phyloP scores from a whole-genome alignment of 352 stramenopile genomes.

The Phytopythium litorale region DNA sequence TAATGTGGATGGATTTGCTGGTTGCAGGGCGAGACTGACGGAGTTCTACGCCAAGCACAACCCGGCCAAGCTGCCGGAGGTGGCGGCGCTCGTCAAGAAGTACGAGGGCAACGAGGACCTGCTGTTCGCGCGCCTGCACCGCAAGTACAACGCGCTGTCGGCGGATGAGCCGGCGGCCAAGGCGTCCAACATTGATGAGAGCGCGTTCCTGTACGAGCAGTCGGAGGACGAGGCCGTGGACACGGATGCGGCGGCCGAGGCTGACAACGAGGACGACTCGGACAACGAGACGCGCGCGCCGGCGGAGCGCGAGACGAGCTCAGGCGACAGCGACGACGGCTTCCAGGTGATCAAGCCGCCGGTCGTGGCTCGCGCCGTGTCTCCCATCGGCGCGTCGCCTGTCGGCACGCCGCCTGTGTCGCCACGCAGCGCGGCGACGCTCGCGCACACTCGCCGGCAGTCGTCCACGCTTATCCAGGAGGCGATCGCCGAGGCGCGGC shows the following conservation, averaged over 20 bases:
- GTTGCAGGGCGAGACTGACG: conserved; percentile 37
- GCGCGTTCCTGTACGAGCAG: conserved; percentile 45
- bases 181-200: conserved; percentile 47
- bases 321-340: conserved; percentile 28
- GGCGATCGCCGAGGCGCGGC: conserved; percentile 49
- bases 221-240: conserved; percentile 31
- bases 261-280: conserved; percentile 13
- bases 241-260: conserved; percentile 25
- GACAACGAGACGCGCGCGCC: conserved; percentile 4
- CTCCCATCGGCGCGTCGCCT: conserved; percentile 14
- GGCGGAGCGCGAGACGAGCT: conserved; percentile 6
- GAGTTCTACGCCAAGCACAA: conserved; percentile 80
- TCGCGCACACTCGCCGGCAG: conserved; percentile 28
- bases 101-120: conserved; percentile 79
- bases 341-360: conserved; percentile 36
- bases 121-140: conserved; percentile 66
- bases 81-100: conserved; percentile 65
- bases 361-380: conserved; percentile 13
- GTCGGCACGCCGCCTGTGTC: conserved; percentile 34
- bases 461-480: conserved; percentile 41
- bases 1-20: conserved; percentile 1
- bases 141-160: conserved; percentile 76
- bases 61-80: conserved; percentile 51
- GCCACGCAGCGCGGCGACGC: conserved; percentile 16
- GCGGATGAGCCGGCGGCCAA: conserved; percentile 22